Evolutionary conservation across 169 alveolate genomes (phyloP).

Genomic region (Plasmodium coatneyi): DNA sequence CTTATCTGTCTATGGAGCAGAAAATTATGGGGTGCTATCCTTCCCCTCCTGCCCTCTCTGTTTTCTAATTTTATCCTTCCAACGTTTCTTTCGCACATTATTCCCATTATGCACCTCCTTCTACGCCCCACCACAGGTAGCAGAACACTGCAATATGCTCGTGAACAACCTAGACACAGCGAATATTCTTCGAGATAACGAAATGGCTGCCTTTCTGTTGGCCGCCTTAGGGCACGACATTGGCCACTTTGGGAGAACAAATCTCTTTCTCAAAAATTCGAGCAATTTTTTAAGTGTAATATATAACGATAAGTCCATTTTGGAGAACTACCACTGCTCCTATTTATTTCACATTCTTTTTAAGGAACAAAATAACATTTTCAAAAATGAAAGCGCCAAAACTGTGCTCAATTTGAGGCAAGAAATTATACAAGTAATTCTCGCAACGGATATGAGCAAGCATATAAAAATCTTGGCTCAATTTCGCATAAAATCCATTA

Average conservation of each 20-base stretch:
- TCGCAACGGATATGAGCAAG: constrained; percentile 95
- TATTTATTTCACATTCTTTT: constrained; percentile 84
- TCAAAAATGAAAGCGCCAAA: constrained; percentile 59
- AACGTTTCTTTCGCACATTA: not conserved
- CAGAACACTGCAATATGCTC: constrained; percentile 54
- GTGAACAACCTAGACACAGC: constrained; percentile 59
- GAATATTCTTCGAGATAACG: constrained; percentile 59
- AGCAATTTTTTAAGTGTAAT: constrained; percentile 88
- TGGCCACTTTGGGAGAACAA: constrained; percentile 93
- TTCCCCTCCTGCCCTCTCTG: not conserved
- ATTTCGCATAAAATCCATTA: constrained; percentile 83
- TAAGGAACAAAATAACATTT: constrained; percentile 78
- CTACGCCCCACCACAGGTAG: constrained; percentile 21
- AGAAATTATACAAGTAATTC: constrained; percentile 91
- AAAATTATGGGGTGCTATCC: not conserved
- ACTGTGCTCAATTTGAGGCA: constrained; percentile 78
- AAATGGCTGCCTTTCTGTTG: constrained; percentile 83
- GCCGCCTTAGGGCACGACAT: constrained; percentile 94
- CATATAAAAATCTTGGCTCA: constrained; percentile 92
- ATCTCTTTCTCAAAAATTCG: constrained; percentile 86
- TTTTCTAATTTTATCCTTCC: not conserved
- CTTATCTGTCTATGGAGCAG: not conserved
- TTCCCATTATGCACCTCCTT: not conserved
- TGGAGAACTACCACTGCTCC: constrained; percentile 95
- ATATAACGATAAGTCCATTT: constrained; percentile 93